Evolutionary conservation across 1,284 basidiomycete species (phyloP).

Genomic region (Dichomitus squalens): DNA sequence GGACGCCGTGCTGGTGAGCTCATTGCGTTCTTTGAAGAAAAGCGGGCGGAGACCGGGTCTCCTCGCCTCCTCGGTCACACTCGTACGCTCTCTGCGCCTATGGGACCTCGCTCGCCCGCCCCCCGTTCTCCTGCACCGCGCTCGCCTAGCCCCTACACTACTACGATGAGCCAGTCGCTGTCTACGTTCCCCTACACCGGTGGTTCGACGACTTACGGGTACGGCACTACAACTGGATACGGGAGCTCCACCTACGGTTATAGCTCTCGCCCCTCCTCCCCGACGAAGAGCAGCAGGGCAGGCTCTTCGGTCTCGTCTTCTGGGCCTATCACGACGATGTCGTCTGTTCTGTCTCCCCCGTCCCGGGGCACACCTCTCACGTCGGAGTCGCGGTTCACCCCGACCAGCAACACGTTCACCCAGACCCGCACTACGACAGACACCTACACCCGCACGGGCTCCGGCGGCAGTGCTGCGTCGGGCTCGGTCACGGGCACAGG

Average conservation of each 20-base stretch:
- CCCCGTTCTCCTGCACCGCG: slow-evolving; percentile 42
- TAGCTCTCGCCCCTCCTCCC: slow-evolving; percentile 48
- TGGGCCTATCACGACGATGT: slow-evolving; percentile 35
- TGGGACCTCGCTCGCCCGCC: slow-evolving; percentile 50
- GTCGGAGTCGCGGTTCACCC: slow-evolving; percentile 39
- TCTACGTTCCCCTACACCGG: slow-evolving; percentile 35
- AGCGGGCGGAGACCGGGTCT: slow-evolving; percentile 36
- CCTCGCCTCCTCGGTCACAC: slow-evolving; percentile 43
- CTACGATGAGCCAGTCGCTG: slow-evolving; percentile 44
- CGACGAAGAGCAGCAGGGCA: slow-evolving; percentile 45
- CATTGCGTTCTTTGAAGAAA: slow-evolving; percentile 75
- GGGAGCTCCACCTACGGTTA: slow-evolving; percentile 33
- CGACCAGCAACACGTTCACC: slow-evolving; percentile 38
- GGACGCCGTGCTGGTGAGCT: slow-evolving; percentile 66
- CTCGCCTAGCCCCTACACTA: slow-evolving; percentile 53
- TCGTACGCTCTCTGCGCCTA: slow-evolving; percentile 56
- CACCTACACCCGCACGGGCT: slow-evolving; percentile 26
- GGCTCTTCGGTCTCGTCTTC: slow-evolving; percentile 34
- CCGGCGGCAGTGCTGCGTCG: not conserved
- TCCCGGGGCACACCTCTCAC: slow-evolving; percentile 29
- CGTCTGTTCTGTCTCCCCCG: slow-evolving; percentile 43
- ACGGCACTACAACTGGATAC: slow-evolving; percentile 35
- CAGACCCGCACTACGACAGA: slow-evolving; percentile 25
- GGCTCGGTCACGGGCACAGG: slow-evolving; percentile 20
- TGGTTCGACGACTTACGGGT: slow-evolving; percentile 28